phyloP scores from a whole-genome alignment of 345 rosid genomes.

The Boechera divaricarpa region DNA sequence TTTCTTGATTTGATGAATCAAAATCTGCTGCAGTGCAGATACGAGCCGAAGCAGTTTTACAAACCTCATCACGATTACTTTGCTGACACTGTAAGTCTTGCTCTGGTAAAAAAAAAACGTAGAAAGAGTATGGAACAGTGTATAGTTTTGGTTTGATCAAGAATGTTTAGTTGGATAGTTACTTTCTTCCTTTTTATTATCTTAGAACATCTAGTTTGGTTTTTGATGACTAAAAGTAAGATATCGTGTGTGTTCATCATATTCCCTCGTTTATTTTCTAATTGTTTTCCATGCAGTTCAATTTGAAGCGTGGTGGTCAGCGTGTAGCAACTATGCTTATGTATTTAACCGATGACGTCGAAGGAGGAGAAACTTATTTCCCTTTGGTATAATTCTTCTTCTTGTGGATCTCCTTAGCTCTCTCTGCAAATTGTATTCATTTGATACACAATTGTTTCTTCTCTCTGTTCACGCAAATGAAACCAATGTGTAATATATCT shows the following conservation, averaged over 20 bases:
- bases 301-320: conserved; percentile 93
- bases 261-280: conserved; percentile 1
- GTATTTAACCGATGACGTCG: conserved; percentile 85
- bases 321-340: conserved; percentile 91
- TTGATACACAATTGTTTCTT: neutral
- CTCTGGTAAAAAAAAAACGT: no score
- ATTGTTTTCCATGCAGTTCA: conserved; percentile 57
- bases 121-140: neutral
- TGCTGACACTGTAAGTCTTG: conserved; percentile 76
- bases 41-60: conserved; percentile 84
- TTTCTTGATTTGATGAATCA: conserved; percentile 57
- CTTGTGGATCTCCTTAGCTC: neutral
- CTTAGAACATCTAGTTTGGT: neutral
- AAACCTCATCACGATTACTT: conserved; percentile 96
- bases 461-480: conserved; percentile 5
- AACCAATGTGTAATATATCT: neutral
- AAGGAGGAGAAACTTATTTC: conserved; percentile 98
- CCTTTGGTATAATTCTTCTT: conserved; percentile 65
- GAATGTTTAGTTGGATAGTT: neutral
- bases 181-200: neutral
- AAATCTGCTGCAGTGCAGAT: conserved; percentile 90
- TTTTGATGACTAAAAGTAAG: neutral
- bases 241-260: neutral
- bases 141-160: conserved; percentile 1
- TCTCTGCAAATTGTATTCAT: conserved; percentile 1